These are phyloP conservation scores for Eleusine indica DNA, from an alignment of 176 grass and related monocot species.

Conservation along the genomic window DNA sequence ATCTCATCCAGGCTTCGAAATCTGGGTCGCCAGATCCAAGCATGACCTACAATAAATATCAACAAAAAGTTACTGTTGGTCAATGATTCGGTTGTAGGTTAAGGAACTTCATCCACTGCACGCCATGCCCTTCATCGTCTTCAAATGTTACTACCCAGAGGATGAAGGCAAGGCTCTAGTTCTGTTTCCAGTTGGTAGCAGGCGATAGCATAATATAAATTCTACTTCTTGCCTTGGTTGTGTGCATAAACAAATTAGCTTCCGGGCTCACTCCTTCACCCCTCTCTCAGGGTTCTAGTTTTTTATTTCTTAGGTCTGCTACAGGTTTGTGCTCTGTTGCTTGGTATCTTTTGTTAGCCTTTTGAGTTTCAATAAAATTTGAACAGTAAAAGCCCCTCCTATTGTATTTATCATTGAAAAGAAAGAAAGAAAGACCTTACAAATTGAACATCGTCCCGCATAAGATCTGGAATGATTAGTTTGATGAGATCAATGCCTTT, in stretches of 20 bases:
- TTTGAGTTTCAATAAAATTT: no score
- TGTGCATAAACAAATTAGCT: background rate
- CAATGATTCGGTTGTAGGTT: background rate
- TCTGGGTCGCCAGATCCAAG: constrained; percentile 88
- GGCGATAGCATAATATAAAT: background rate
- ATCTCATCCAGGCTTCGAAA: constrained; percentile 92
- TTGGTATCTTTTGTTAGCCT: no score
- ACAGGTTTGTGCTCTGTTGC: no score
- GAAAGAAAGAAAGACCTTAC: no score
- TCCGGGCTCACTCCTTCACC: no score
- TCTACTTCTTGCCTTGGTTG: background rate
- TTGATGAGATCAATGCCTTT: constrained; percentile 95
- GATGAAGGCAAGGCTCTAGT: constrained; percentile 15
- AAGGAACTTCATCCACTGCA: background rate
- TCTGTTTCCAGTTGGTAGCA: background rate
- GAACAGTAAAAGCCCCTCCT: no score
- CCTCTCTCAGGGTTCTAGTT: no score
- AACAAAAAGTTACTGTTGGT: constrained; percentile 5
- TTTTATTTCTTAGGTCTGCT: no score
- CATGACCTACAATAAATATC: constrained; percentile 66
- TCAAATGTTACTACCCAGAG: constrained; percentile 3
- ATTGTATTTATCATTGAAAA: no score
- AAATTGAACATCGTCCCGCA: constrained; percentile 70
- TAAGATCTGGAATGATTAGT: constrained; percentile 63
- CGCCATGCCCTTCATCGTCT: background rate